Conservation (phyloP, 805 yeast genomes). For the Candida oleophila region DNA sequence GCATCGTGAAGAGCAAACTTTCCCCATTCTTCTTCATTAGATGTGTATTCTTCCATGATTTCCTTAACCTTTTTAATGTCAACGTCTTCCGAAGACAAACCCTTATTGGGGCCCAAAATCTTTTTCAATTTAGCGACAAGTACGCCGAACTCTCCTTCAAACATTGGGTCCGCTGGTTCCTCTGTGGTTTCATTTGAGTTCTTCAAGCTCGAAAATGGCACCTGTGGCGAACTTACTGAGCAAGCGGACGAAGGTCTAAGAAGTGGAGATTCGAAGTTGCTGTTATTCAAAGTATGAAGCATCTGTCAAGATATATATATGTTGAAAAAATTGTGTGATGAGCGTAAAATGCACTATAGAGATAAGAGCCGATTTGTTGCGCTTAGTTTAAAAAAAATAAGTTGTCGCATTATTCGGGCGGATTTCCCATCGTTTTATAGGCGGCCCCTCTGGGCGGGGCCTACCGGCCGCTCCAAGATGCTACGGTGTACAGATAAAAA, state of each 20-base stretch:
- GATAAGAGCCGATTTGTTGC: too few relatives aligned
- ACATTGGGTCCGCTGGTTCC: background rate
- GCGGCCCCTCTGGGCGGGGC: background rate
- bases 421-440: background rate
- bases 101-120: constrained; percentile 29
- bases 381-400: background rate
- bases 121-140: constrained; percentile 27
- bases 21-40: constrained; percentile 55
- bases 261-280: constrained; percentile 1
- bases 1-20: constrained; percentile 55
- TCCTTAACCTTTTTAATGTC: constrained; percentile 47
- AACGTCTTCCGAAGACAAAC: constrained; percentile 46
- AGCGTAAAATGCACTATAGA: too few relatives aligned
- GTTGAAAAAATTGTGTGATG: too few relatives aligned
- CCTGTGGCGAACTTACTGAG: background rate
- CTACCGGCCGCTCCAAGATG: background rate
- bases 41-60: constrained; percentile 47
- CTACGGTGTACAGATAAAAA: background rate
- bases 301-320: too few relatives aligned
- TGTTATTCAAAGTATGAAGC: background rate
- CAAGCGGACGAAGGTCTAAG: constrained; percentile 4
- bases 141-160: constrained; percentile 18
- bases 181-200: background rate
- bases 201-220: background rate
- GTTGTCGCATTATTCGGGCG: background rate